Conservation (phyloP, 2,329 filamentous ascomycete species). For the Berkeleyomyces rouxiae region DNA sequence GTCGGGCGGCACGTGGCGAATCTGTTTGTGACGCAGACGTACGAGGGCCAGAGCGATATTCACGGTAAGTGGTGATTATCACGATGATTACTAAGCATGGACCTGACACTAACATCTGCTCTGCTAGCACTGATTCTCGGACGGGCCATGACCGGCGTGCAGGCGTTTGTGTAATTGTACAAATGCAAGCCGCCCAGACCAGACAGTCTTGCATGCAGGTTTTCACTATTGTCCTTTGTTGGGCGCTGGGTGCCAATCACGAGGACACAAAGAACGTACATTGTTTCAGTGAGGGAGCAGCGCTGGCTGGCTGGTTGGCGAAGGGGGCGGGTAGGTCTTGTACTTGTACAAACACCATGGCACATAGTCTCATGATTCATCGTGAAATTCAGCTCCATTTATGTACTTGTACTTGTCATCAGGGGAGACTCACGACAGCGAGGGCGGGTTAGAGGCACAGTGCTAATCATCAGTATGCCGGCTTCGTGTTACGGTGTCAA, state of each 20-base stretch:
- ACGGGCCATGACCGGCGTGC: slow-evolving; percentile 54
- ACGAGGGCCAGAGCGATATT: slow-evolving; percentile 96
- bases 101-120: background rate
- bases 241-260: no score
- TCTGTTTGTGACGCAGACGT: slow-evolving; percentile 92
- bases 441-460: background rate
- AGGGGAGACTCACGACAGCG: no score
- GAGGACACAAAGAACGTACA: background rate
- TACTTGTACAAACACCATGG: background rate
- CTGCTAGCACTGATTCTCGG: slow-evolving; percentile 49
- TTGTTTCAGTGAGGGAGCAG: no score
- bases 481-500: background rate
- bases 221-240: no score
- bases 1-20: slow-evolving; percentile 94
- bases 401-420: no score
- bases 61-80: slow-evolving; percentile 50
- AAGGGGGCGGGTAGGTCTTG: background rate
- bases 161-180: slow-evolving; percentile 51
- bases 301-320: background rate
- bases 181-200: no score
- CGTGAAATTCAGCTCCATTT: no score
- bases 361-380: no score
- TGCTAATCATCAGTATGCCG: background rate
- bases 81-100: background rate
- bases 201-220: background rate